phyloP scores from a whole-genome alignment of 2,329 filamentous ascomycete genomes.

The Exophiala sp. region DNA sequence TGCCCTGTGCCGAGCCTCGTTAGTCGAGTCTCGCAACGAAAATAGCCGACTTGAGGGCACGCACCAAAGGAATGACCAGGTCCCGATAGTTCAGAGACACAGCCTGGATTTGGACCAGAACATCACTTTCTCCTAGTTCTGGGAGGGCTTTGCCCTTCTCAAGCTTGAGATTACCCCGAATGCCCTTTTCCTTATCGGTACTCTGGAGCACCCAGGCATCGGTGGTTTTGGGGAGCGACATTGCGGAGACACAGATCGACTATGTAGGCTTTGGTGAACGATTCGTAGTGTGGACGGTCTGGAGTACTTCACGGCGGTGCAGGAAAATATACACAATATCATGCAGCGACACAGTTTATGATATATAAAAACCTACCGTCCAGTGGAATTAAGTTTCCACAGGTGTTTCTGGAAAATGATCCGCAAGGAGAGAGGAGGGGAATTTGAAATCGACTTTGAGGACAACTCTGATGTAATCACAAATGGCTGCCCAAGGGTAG shows the following conservation, averaged over 20 bases:
- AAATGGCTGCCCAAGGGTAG: no score
- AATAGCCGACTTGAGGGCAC: neutral
- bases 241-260: neutral
- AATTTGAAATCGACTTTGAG: no score
- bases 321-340: no score
- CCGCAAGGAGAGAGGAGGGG: no score
- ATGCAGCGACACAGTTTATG: no score
- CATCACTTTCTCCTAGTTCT: constrained; percentile 64
- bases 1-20: constrained; percentile 33
- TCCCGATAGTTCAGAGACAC: constrained; percentile 52
- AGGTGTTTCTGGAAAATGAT: no score
- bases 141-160: constrained; percentile 55
- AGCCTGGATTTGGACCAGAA: constrained; percentile 63
- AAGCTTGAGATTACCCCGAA: constrained; percentile 32
- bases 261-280: neutral
- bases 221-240: constrained; percentile 21
- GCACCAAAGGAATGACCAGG: constrained; percentile 42
- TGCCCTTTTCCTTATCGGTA: constrained; percentile 6
- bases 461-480: no score
- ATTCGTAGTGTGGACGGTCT: neutral
- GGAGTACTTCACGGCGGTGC: neutral
- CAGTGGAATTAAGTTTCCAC: no score
- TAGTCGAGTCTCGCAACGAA: neutral
- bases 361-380: no score
- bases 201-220: constrained; percentile 13